Evolutionary conservation across 495 filamentous ascomycete species (phyloP), one percentile per base, ranked within the genome.

Genomic region (Hypoxylon fragiforme): DNA sequence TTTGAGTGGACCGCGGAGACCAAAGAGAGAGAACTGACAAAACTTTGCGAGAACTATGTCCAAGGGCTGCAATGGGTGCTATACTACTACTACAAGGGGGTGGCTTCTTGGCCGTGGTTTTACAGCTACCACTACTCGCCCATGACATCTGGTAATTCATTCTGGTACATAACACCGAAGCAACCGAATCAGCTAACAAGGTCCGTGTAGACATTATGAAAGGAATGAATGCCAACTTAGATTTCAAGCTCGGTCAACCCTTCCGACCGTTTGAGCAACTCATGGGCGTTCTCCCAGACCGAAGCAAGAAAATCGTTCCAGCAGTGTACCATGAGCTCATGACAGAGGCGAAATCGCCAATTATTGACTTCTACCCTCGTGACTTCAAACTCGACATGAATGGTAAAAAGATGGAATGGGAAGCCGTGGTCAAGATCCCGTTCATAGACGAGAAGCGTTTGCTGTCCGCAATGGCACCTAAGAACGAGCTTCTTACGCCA

Each of bases 381-480:
- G 92, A 97, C 56, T 99, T 99, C 58, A 91, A 96, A 57, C 80
- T 99, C 14, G 95, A 99, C 65, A 97, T 97, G 92, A 97, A 97
- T 62, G 95, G 95, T 47, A 99, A 99, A 79, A 99, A 96, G 76
- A 95, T 95, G 91, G 95, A 97, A 59, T 99, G 95, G 95, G 95
- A 99, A 64, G 95, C 94, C 22, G 92, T 99, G 31, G 91, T 97
- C 44, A 97, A 96, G 73, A 97, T 99, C 56, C 95, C 95, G 0
- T 99, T 99, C 72, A 99, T 99, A 60, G 91, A 97, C 22, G 92
- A 97, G 67, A 78, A 81, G 42, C 81, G 95, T 2, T 73, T 99
- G 13, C 76, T 99, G 30, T 73, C 76, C 26, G 95, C 92, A 8
- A 94, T 99, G 83, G 86, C 79, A 13, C 86, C 89, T 8, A 90